Evolutionary conservation across 2,329 filamentous ascomycete species (phyloP), one percentile per base, ranked within the genome.

Genomic region (Zasmidium angulare): DNA sequence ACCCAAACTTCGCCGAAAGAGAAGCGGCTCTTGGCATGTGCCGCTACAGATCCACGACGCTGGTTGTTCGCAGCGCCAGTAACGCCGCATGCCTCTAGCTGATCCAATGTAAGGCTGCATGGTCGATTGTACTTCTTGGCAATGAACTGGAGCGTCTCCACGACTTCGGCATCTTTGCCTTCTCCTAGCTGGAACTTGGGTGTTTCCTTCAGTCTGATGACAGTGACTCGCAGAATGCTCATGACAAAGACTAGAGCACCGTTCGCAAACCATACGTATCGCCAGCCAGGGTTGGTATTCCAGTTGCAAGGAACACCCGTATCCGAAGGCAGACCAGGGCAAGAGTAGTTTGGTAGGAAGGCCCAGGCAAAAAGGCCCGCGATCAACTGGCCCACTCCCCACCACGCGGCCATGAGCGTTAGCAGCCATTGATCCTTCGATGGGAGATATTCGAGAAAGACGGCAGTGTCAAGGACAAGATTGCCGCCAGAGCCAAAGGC

Each of bases 401-500:
- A 83, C 81, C 81, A 83, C 21, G 77, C 78, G 1, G 86, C 85
- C 71, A 88, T 78, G n/a, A 85, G 76, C 0, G 84, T 87, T 14
- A 88, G 68, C 19, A 88, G 78, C 85, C 86, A 89, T 69, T 89
- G 86, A 68, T 85, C 79, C 54, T 81, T 78, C 19, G 81, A 77
- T 0, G 84, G 83, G 2, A 86, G 68, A 66, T 82, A 86, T 68
- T 85, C 83, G 47, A 85, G 69, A 61, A 85, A 85, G 0, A 85
- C 81, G 0, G 83, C 81, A 0, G 85, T 87, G 63, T 88, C 86
- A 1, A 89, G 74, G 0, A 89, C 82, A 20, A 53, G 72, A 63
- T 86, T 88, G 2, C 81, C 86, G 12, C 87, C 87, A 1, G 78
- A 83, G 1, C 87, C 87, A 63, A 90, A 89, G 2, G 85, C 82